A percentile compares a stretch with the other conserved stretches of the same genome.
Conservation (phyloP, 176 grass and related monocot species). For the Aegilops umbellulata region DNA sequence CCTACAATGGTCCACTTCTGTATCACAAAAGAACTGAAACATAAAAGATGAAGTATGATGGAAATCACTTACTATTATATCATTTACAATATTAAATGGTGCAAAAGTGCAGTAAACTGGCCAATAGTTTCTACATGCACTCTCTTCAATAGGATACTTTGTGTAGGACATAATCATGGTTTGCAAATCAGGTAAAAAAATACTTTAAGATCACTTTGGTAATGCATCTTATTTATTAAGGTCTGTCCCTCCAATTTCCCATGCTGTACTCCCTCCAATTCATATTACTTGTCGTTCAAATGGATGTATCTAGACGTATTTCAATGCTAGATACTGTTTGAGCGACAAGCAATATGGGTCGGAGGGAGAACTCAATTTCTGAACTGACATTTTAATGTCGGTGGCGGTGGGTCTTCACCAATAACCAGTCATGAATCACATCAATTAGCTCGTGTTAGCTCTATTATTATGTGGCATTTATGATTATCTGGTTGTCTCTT, state of each 20-base stretch:
- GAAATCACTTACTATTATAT: constrained; percentile 26
- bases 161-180: not conserved
- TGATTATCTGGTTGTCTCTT: not conserved
- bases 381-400: not conserved
- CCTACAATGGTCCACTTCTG: constrained; percentile 78
- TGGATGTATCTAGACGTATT: no score
- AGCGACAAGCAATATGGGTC: no score
- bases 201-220: not conserved
- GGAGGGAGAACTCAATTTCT: not conserved
- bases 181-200: no score
- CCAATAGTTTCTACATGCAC: not conserved
- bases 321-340: no score
- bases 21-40: constrained; percentile 94
- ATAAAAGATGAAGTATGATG: constrained; percentile 19
- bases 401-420: not conserved
- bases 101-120: not conserved
- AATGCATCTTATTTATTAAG: not conserved
- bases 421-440: not conserved
- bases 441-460: not conserved
- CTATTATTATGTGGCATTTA: not conserved
- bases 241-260: not conserved
- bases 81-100: not conserved
- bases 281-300: no score
- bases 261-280: no score
- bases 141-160: not conserved